Evolutionary conservation across 2,329 filamentous ascomycete genomes (phyloP), one percentile per base, ranked within the genome.

Genomic region (Scedosporium dehoogii): DNA sequence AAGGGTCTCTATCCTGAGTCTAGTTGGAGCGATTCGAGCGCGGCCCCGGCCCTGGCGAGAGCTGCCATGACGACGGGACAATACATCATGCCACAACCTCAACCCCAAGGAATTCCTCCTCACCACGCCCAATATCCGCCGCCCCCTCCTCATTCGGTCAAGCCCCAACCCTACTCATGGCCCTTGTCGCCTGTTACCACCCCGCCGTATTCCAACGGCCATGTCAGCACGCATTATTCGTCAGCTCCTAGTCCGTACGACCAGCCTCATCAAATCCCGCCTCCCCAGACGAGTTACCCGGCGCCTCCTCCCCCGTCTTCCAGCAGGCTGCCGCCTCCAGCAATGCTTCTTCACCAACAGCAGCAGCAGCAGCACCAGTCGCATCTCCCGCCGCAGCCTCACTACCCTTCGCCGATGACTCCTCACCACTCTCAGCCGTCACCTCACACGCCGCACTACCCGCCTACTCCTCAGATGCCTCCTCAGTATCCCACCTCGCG

Each of bases 1-100:
- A 97, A 96, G 80, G 93, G 92, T 71, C 91, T 97, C 85, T 99
- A 99, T 73, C 94, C 94, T 0, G 94, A 99, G 74, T 96, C 93
- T 1, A 96, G 91, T 56, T 86, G 97, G 68, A 91, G 91, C 71
- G 93, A 97, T 70, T 82, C 87, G 65, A 88, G 88, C 72, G 88
- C 88, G 63, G 86, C 91, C 14, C 91, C 92, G 12, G 87, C 90
- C 2, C 84, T 96, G 46, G 93, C 91, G 12, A 85, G 91, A 67
- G 84, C 88, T 0, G 91, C 86, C 2, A 86, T 89, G 78, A 61
- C 59, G n/a, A 82, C 72, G 69, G 78, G 74, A 70, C 81, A 77
- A 65, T 74, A 59, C 27, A 65, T 64, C 51, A 63, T 66, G 60
- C 59, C 59, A 9, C 59, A 60, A 38, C 58, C 58, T 14, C 58